Conservation (phyloP, 495 filamentous ascomycete species). For the Talaromyces nanjingensis region DNA sequence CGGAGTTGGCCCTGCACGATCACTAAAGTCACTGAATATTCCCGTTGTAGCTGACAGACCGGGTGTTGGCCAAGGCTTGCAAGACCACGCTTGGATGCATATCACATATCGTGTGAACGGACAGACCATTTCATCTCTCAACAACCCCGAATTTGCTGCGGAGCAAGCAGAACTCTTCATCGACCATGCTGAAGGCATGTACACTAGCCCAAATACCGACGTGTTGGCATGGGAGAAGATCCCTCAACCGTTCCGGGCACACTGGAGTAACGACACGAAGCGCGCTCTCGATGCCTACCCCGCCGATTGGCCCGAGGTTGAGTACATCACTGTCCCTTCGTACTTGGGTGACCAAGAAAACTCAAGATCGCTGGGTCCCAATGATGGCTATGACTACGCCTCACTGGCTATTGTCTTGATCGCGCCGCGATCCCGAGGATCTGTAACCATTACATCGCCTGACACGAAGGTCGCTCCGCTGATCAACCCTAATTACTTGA, state of each 20-base stretch:
- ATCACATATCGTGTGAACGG: conserved; percentile 18
- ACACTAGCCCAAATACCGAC: conserved; percentile 22
- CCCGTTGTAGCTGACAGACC: conserved; percentile 33
- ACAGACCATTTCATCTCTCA: conserved; percentile 13
- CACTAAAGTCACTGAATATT: conserved; percentile 30
- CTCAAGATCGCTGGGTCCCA: neutral
- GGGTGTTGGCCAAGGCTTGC: conserved; percentile 43
- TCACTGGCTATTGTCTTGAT: neutral
- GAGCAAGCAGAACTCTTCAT: too few relatives aligned
- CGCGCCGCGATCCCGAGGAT: conserved; percentile 46
- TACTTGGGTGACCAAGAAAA: neutral
- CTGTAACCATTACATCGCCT: conserved; percentile 37
- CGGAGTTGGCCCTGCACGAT: conserved; percentile 37
- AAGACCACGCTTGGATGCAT: conserved; percentile 32
- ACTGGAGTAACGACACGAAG: conserved; percentile 8
- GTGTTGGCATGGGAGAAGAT: conserved; percentile 39
- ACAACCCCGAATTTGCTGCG: neutral
- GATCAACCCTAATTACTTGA: conserved; percentile 44
- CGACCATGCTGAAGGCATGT: conserved; percentile 16
- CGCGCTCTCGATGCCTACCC: conserved; percentile 27
- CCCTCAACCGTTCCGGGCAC: conserved; percentile 17
- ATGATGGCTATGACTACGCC: neutral
- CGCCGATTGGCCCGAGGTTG: conserved; percentile 51
- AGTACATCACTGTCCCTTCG: conserved; percentile 24
- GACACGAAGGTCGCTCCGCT: conserved; percentile 38